Evolutionary conservation across 164 flowering plant genomes (phyloP), one percentile per base, ranked within the genome.

Genomic region (Warburgia ugandensis): DNA sequence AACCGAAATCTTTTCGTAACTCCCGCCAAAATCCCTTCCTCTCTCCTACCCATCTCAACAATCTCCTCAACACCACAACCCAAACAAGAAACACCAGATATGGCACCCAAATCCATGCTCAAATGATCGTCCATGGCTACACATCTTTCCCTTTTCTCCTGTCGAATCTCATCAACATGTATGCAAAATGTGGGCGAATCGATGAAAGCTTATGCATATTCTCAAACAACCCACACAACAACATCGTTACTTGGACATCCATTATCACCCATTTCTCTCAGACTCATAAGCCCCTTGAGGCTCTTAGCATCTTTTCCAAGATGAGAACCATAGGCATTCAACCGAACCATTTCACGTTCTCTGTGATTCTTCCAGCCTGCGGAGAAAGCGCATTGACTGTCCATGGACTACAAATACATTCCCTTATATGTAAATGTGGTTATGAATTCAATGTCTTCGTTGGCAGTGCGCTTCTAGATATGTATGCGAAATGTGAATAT

Each of bases 71-170:
- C 65, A 19, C 54, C 27, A 45, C 65, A 31, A 10, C 45, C 11
- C 53, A 48, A 25, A 31, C 62, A 50, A 56, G 52, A 39, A 62
- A 39, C 60, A 20, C 68, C 36, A 52, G 36, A 11, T 75, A 70
- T 57, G 83, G 64, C 7, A 26, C 69, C 30, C 86, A 83, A 70
- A 73, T 77, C 38, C 91, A 78, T 64, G 55, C 81, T n/a, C 86
- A 75, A 42, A 63, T 80, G 68, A 56, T 78, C 72, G 45, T 46
- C 10, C 70, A 50, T 57, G 41, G 62, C 61, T 59, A 38, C 58
- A 32, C 58, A 2, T 56, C 66, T 29, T 40, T 71, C 63, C 67
- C 78, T 42, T 70, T 70, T 47, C 69, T 83, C 48, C 47, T 67
- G 68, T 77, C 60, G 65, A 62, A 63, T 48, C 85, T 84, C 74